Base-by-base conservation (phyloP, 768 basidiomycete genomes). In the Agaricus sinodeliciosus region DNA sequence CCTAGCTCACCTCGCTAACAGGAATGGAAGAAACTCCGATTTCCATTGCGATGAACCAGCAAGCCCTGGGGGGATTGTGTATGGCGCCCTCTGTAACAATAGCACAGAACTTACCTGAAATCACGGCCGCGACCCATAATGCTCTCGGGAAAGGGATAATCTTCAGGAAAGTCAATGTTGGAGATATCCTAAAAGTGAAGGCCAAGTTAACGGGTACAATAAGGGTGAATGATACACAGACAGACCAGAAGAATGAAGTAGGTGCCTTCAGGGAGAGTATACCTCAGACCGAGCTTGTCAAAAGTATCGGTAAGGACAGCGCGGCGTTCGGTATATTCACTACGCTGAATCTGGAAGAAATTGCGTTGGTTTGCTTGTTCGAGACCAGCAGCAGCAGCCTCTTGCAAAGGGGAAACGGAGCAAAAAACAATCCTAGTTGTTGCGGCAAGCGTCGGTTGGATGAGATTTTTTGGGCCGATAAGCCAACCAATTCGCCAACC, bases 401-500 rank as follows among this genome's bases (percentile, higher is more conserved):
- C 95, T 68, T 98, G 95, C 51, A 96, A 72, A 3, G 94, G 95
- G 2, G 93, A 92, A 68, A 95, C 96, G 49, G 85, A 81, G 69
- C 91, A 95, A 73, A 96, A 98, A 28, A 97, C 88, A 61, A 98
- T 94, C 28, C 96, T 86, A 0, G 94, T 95, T 45, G 81, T 83
- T 4, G 92, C 95, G 7, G 94, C 92, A 26, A 96, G 79, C 13
- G 92, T 88, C 2, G 95, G 92, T 42, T 74, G 72, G 49, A 94
- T 88, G 61, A 98, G 87, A 37, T 80, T 84, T 26, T 78, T 62
- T 7, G 94, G 92, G 15, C 86, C 96, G 60, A 98, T 86, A 7
- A 95, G 80, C 94, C 94, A 98, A 57, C 96, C 95, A 44, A 98
- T 81, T 54, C 95, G 86, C 94, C 94, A 98, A 22, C 96, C 95